Percentiles rank a stretch among this genome's conserved stretches.
Conservation (phyloP, 352 stramenopile genomes). For the Phytophthora palmivora region DNA sequence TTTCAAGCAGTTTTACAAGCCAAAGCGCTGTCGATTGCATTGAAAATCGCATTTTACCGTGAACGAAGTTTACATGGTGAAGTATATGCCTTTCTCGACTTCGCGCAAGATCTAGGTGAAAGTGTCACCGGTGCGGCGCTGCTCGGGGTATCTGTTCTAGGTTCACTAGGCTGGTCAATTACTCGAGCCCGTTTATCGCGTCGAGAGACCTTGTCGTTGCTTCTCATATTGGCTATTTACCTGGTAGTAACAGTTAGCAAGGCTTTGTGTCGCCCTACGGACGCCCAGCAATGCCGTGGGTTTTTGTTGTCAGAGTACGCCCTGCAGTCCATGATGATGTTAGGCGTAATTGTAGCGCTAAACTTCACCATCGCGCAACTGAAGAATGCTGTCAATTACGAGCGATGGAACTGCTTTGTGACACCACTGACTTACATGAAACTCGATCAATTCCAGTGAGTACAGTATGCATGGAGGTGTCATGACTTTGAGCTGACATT, state of each 20-base stretch:
- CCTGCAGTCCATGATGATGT: conserved; percentile 70
- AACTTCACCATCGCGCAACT: conserved; percentile 75
- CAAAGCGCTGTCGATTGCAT: conserved; percentile 55
- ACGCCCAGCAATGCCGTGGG: conserved; percentile 55
- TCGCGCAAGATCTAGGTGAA: conserved; percentile 42
- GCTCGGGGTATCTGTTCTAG: conserved; percentile 53
- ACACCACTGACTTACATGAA: conserved; percentile 75
- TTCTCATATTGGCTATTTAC: conserved; percentile 49
- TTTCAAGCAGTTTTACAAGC: conserved; percentile 60
- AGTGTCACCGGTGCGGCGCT: conserved; percentile 50
- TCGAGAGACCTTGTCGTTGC: conserved; percentile 49
- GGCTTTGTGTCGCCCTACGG: conserved; percentile 46
- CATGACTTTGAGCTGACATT: neutral
- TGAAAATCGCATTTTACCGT: conserved; percentile 64
- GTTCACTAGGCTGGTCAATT: conserved; percentile 71
- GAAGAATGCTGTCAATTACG: conserved; percentile 51
- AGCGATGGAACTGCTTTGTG: conserved; percentile 64
- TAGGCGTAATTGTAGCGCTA: conserved; percentile 69
- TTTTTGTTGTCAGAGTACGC: conserved; percentile 74
- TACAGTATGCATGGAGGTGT: neutral
- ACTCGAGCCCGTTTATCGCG: conserved; percentile 52
- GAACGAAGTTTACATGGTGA: conserved; percentile 49
- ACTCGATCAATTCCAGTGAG: conserved; percentile 73
- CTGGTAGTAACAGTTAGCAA: conserved; percentile 50
- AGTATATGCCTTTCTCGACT: conserved; percentile 38